These are phyloP conservation scores for Penicillium crustosum DNA, from an alignment of 2,329 filamentous ascomycete species.

Conservation along the genomic window DNA sequence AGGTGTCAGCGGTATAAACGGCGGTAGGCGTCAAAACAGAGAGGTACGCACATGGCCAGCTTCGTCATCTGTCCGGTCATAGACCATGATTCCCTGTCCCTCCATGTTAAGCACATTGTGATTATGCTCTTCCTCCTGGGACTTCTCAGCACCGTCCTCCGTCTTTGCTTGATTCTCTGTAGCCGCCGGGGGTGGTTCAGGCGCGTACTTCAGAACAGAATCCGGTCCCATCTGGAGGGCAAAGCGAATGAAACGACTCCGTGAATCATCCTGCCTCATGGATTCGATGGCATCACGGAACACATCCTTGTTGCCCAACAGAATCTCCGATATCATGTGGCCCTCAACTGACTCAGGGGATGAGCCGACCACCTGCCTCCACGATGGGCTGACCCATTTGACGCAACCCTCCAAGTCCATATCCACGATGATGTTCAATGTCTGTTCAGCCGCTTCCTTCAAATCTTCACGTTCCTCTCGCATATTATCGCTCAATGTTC, in stretches of 20 bases:
- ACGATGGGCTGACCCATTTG: constrained; percentile 95
- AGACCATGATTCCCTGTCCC: constrained; percentile 97
- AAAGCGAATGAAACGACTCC: constrained; percentile 87
- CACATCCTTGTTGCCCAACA: constrained; percentile 74
- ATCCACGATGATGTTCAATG: constrained; percentile 93
- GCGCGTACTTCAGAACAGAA: constrained; percentile 61
- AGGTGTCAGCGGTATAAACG: constrained; percentile 22
- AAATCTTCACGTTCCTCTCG: constrained; percentile 90
- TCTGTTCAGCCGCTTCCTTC: constrained; percentile 93
- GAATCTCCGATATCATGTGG: constrained; percentile 73
- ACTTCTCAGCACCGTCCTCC: constrained; percentile 35
- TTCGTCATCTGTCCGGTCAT: constrained; percentile 79
- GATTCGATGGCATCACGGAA: constrained; percentile 83
- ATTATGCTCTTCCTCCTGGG: constrained; percentile 41
- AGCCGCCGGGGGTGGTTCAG: constrained; percentile 30
- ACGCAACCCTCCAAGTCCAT: constrained; percentile 85
- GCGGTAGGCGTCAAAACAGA: constrained; percentile 14
- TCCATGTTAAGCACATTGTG: constrained; percentile 73
- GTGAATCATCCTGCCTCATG: constrained; percentile 89
- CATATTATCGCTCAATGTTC: constrained; percentile 81
- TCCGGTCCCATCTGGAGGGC: constrained; percentile 67
- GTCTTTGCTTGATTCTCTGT: constrained; percentile 17
- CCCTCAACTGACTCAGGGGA: constrained; percentile 70
- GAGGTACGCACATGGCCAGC: constrained; percentile 74
- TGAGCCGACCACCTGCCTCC: constrained; percentile 89